Conservation (phyloP, 208 protist genomes). For the Strigomonas oncopelti region DNA sequence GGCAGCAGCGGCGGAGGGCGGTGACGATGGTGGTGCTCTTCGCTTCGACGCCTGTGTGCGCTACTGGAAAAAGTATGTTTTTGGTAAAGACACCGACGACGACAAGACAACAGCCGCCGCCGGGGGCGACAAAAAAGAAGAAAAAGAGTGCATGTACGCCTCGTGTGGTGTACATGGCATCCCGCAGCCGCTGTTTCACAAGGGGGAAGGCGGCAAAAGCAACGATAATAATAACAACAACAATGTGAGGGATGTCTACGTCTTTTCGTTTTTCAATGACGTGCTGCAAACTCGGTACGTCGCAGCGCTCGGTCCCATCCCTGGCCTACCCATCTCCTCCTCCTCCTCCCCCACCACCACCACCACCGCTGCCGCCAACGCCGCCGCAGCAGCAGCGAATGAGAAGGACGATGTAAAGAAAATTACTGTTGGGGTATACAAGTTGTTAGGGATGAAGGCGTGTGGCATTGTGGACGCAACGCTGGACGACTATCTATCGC, state of each 20-base stretch:
- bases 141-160: conserved; percentile 21
- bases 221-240: background rate
- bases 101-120: background rate
- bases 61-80: conserved; percentile 19
- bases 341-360: too few species aligned
- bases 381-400: background rate
- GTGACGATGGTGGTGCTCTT: conserved; percentile 15
- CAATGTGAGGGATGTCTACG: conserved; percentile 24
- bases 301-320: background rate
- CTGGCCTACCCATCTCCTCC: too few species aligned
- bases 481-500: background rate
- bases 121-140: background rate
- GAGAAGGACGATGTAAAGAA: background rate
- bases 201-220: too few species aligned
- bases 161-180: conserved; percentile 48
- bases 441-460: conserved; percentile 19
- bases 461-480: conserved; percentile 9
- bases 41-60: conserved; percentile 27
- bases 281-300: conserved; percentile 17
- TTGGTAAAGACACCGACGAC: background rate
- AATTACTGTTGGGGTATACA: conserved; percentile 27
- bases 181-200: conserved; percentile 36
- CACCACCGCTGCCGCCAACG: conserved; percentile 8
- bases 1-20: conserved; percentile 11
- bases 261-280: conserved; percentile 79